Percentiles rank a stretch among this genome's conserved stretches.
These are phyloP conservation scores for Ceratopteris richardii DNA, from an alignment of 75 land plant species.

Conservation along the genomic window DNA sequence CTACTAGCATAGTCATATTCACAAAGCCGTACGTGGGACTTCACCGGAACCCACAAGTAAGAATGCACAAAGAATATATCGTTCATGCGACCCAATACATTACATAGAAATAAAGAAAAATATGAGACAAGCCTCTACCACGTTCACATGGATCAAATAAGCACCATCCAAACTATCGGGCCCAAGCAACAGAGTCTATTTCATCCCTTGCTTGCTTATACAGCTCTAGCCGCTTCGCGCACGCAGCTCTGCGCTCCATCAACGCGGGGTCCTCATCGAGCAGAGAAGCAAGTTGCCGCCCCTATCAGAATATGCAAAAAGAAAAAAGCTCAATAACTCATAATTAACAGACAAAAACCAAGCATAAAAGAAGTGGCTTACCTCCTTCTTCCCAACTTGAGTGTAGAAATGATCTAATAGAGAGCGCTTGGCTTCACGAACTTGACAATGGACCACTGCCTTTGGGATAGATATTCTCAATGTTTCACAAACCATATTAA, in stretches of 20 bases:
- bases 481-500: slow-evolving; percentile 57
- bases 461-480: slow-evolving; percentile 60
- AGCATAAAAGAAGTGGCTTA: slow-evolving; percentile 9
- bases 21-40: no score
- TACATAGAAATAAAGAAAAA: no score
- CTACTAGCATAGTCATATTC: no score
- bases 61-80: no score
- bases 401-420: slow-evolving; percentile 59
- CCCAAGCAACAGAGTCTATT: slow-evolving; percentile 59
- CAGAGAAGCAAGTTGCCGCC: slow-evolving; percentile 39
- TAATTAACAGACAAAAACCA: neutral
- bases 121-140: no score
- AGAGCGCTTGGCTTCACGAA: slow-evolving; percentile 61
- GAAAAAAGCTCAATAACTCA: neutral
- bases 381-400: slow-evolving; percentile 72
- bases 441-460: slow-evolving; percentile 69
- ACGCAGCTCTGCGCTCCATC: slow-evolving; percentile 53
- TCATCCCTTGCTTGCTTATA: slow-evolving; percentile 64
- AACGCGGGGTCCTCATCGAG: slow-evolving; percentile 70
- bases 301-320: slow-evolving; percentile 19
- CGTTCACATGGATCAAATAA: no score
- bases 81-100: no score
- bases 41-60: no score
- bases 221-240: slow-evolving; percentile 54
- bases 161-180: no score